Base-by-base conservation (phyloP, 1,284 basidiomycete species). In the Xanthoconium separans region DNA sequence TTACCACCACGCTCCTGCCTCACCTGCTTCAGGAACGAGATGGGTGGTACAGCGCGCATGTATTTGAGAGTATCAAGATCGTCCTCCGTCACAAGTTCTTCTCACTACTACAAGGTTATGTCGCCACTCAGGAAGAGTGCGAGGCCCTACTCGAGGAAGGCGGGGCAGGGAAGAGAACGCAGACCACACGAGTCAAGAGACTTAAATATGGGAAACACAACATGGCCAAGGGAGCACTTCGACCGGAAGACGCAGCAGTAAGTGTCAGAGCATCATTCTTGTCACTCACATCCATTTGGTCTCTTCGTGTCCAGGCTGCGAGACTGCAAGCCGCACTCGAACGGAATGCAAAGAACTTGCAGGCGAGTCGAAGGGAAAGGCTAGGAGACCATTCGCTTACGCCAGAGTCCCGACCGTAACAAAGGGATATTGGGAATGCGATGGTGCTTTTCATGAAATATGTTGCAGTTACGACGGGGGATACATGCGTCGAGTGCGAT, bases 61-160 rank as follows among this genome's bases (percentile, higher is more conserved):
- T 85, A 6, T 78, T 94, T 54, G 89, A 92, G 58, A 81, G 84
- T 52, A 93, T 96, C 72, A 93, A 93, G 70, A 81, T 80, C 3
- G 80, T 96, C 47, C 76, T 95, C n/a, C 80, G 91, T 36, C 84
- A 89, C 68, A 95, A 95, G 67, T 95, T 93, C 74, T 89, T 90
- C 70, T 83, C 87, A 11, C 72, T 94, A n/a, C 76, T 93, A 3
- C 84, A 92, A 61, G 89, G 88, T 3, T 81, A 87, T 57, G 67
- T 80, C 10, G 81, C 85, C 4, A 81, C 83, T 11, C 82, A 88
- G 55, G 85, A 85, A 58, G 89, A 92, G 61, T 93, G 89, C 61
- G 77, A 75, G 36, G 78, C 79, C 18, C 68, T 91, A 40, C 76
- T 92, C 9, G 75, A 76, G 16, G 73, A 79, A 16, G 75, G 75